These are phyloP conservation scores for Mycosarcoma mackinlayi DNA, from an alignment of 1,284 basidiomycete species.

Conservation along the genomic window DNA sequence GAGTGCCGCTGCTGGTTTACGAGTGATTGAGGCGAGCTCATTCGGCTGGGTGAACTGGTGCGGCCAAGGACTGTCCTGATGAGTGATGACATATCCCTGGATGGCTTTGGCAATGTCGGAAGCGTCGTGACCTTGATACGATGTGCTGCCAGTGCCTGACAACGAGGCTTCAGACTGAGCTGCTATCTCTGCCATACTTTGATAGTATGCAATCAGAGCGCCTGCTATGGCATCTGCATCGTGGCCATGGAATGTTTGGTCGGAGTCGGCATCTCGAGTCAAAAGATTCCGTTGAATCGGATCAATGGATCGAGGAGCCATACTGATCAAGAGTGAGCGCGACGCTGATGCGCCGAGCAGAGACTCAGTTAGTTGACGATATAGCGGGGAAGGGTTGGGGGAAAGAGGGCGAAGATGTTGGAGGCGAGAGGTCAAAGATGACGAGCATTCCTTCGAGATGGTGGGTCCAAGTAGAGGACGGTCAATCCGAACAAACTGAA, in stretches of 20 bases:
- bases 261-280: constrained; percentile 18
- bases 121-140: constrained; percentile 38
- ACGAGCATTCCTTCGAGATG: neutral
- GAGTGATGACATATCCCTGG: constrained; percentile 35
- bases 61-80: constrained; percentile 33
- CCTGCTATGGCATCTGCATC: constrained; percentile 38
- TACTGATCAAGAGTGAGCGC: constrained; percentile 3
- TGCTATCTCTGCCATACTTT: constrained; percentile 34
- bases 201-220: constrained; percentile 37
- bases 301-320: constrained; percentile 18
- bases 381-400: neutral
- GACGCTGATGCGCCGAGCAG: constrained; percentile 1
- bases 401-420: neutral
- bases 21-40: neutral
- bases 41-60: constrained; percentile 15
- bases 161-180: constrained; percentile 15
- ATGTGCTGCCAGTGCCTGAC: neutral
- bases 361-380: neutral
- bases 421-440: neutral
- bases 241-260: constrained; percentile 43
- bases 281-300: constrained; percentile 1
- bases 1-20: neutral
- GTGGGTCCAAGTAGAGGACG: neutral
- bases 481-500: too few relatives aligned
- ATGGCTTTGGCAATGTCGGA: constrained; percentile 49